Percentiles rank a stretch among this genome's conserved stretches.
phyloP scores from a whole-genome alignment of 2,329 filamentous ascomycete genomes.

The Cercospora sp. region DNA sequence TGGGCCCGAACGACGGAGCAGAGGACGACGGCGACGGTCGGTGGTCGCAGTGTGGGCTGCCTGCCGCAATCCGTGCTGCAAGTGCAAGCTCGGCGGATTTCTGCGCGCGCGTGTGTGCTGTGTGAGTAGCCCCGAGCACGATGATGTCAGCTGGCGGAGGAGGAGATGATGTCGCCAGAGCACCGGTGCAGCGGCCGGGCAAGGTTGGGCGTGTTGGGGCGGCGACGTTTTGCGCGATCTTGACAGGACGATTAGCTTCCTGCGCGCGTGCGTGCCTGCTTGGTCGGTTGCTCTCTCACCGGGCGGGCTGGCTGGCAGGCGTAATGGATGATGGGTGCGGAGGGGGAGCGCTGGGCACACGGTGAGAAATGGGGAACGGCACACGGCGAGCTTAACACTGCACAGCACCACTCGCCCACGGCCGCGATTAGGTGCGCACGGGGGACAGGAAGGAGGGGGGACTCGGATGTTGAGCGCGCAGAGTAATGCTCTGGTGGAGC shows the following conservation, averaged over 20 bases:
- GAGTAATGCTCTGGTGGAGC: conserved; percentile 8
- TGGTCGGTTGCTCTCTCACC: background rate
- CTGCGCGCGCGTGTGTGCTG: conserved; percentile 3
- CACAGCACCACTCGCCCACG: background rate
- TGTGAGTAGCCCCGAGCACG: conserved; percentile 4
- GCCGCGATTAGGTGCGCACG: background rate
- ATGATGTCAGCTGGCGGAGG: conserved; percentile 8
- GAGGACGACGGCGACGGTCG: background rate
- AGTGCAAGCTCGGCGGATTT: background rate
- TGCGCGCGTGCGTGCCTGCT: background rate
- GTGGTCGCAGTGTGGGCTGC: background rate
- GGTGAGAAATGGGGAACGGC: background rate
- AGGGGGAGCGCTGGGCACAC: background rate
- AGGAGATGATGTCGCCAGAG: conserved; percentile 8
- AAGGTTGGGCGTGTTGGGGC: background rate
- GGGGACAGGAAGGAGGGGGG: background rate
- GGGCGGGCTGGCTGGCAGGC: background rate
- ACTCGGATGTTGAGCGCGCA: background rate
- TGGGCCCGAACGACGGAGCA: background rate
- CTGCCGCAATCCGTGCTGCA: background rate
- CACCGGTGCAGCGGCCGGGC: background rate
- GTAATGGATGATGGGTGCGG: background rate
- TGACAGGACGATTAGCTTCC: conserved; percentile 5
- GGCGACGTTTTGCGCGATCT: background rate
- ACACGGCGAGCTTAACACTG: conserved; percentile 1